Percentiles rank a stretch among this genome's conserved stretches.
Evolutionary conservation across 768 basidiomycete species (phyloP).

Genomic region (Suillus placidus): DNA sequence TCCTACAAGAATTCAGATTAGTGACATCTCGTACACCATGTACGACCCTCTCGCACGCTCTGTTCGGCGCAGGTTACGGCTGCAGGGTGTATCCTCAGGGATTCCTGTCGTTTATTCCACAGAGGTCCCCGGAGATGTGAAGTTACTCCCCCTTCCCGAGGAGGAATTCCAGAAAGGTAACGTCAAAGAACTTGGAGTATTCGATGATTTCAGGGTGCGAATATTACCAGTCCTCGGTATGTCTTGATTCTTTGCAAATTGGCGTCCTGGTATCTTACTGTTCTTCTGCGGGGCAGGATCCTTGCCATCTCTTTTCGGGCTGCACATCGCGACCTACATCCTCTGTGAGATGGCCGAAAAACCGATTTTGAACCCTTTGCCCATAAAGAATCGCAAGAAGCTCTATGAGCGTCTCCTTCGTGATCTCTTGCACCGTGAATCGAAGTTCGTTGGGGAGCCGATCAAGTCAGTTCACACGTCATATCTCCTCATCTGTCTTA

Average conservation of each 20-base stretch:
- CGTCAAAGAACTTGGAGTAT: slow-evolving; percentile 85
- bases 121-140: slow-evolving; percentile 87
- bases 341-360: slow-evolving; percentile 84
- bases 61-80: slow-evolving; percentile 76
- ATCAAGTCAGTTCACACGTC: slow-evolving; percentile 52
- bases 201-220: slow-evolving; percentile 92
- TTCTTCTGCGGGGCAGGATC: slow-evolving; percentile 40
- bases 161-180: slow-evolving; percentile 90
- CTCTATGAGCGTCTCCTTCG: slow-evolving; percentile 79
- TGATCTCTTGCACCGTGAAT: slow-evolving; percentile 76
- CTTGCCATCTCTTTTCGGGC: slow-evolving; percentile 87
- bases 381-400: slow-evolving; percentile 84
- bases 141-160: slow-evolving; percentile 86
- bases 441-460: slow-evolving; percentile 59
- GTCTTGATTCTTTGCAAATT: slow-evolving; percentile 20
- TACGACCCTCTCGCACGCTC: slow-evolving; percentile 95
- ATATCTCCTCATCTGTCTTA: neutral
- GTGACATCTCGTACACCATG: slow-evolving; percentile 88
- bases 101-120: slow-evolving; percentile 95
- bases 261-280: slow-evolving; percentile 8
- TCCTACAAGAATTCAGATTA: slow-evolving; percentile 93
- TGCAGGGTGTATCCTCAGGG: slow-evolving; percentile 59
- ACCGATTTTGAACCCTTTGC: slow-evolving; percentile 79
- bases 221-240: slow-evolving; percentile 89
- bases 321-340: slow-evolving; percentile 88